Percentiles rank a stretch among this genome's conserved stretches.
Conservation (phyloP, 192 early-diverging fungal species). For the Podila clonocystis region DNA sequence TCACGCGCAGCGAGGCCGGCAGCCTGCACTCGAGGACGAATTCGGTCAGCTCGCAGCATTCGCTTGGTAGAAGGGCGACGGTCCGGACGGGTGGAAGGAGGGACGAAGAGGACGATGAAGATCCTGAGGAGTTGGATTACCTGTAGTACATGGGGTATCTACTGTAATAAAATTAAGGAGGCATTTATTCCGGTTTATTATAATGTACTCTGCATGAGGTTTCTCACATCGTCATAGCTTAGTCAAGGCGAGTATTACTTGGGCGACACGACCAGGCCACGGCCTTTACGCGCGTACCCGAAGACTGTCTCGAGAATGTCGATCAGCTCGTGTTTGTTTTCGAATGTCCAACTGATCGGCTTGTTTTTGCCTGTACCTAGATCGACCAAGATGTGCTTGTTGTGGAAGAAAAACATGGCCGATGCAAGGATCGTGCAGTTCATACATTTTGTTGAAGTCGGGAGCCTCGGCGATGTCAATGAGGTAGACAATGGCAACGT, state of each 20-base stretch:
- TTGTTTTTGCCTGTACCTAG: constrained; percentile 99
- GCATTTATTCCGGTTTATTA: too few relatives aligned
- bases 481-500: constrained; percentile 95
- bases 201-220: too few relatives aligned
- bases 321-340: constrained; percentile 96
- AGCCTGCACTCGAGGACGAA: neutral
- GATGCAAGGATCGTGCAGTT: constrained; percentile 98
- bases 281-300: constrained; percentile 90
- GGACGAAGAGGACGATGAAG: neutral
- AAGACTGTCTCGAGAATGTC: constrained; percentile 92
- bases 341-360: constrained; percentile 96
- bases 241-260: constrained; percentile 82
- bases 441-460: constrained; percentile 96
- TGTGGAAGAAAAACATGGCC: constrained; percentile 94
- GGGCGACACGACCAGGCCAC: constrained; percentile 93
- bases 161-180: too few relatives aligned
- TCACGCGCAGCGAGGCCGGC: neutral
- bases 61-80: neutral
- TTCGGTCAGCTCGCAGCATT: neutral
- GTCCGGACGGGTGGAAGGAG: neutral
- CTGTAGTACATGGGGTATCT: neutral
- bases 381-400: constrained; percentile 99
- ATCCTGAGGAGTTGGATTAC: neutral
- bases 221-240: constrained; percentile 63
- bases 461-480: constrained; percentile 96